Base-by-base conservation (phyloP, 345 rosid species). In the Pugionium dolabratum region DNA sequence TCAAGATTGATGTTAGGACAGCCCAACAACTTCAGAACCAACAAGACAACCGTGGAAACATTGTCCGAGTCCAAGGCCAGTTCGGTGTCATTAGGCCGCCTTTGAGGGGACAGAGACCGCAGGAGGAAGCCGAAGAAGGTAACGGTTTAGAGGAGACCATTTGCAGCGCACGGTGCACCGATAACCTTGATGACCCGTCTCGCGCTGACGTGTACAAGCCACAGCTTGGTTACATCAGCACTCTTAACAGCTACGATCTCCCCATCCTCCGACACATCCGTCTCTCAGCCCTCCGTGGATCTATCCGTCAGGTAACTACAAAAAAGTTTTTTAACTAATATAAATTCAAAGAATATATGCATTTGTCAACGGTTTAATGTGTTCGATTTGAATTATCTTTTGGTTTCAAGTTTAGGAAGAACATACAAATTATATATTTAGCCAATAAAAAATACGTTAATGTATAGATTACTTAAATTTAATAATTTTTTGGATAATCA, bases 181-280 rank as follows among this genome's bases (percentile, higher is more conserved):
- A 80, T 35, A 77, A 79, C 74, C 70, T 83, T 29, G 60, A 78
- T 34, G 75, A 79, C 46, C 87, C 94, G 1, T 62, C 75, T 2
- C 66, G 50, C 4, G 85, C 89, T 6, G 94, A 84, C 63, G 30
- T 81, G 27, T 89, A 75, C 70, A 81, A 81, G 73, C 89, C 89
- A 6, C 77, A 74, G 1, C 84, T 69, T 1, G 96, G 90, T 26
- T 84, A 85, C 52, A 52, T 84, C 70, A 79, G 81, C 59, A 75
- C 70, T 56, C 46, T 84, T 44, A 85, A 85, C 71, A 75, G 85
- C 18, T 18, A 18, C 18, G 18, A 18, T 18, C 18, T 18, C 18
- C 18, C 18, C 18, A 18, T 18, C 18, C 18, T 18, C 18, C 18
- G 18, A 0, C 18, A 18, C 18, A 18, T 18, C 18, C 18, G 18